Conservation (phyloP, 768 basidiomycete genomes). For the Crucibulum laeve region DNA sequence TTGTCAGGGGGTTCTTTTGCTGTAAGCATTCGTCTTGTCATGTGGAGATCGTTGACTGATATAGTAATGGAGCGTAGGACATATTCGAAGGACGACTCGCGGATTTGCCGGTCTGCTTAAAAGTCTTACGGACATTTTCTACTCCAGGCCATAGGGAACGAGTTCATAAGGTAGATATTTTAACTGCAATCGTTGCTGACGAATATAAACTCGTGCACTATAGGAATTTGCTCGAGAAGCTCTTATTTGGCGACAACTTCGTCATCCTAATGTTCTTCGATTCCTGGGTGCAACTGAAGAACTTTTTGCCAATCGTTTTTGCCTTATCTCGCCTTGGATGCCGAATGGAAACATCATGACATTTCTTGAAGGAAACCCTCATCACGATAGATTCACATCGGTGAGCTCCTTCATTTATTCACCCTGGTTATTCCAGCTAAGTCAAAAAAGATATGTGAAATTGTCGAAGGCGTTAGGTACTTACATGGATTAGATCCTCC, state of each 20-base stretch:
- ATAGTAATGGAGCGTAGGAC: background rate
- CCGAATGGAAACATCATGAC: conserved; percentile 16
- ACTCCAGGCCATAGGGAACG: conserved; percentile 6
- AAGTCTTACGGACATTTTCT: conserved; percentile 8
- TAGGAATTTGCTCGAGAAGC: conserved; percentile 23
- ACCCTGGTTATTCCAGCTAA: no score
- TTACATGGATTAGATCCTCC: background rate
- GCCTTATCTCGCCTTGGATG: conserved; percentile 26
- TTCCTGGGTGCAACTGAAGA: conserved; percentile 20
- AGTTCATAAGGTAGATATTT: conserved; percentile 9
- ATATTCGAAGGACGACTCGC: conserved; percentile 1
- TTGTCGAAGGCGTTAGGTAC: background rate
- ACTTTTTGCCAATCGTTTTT: conserved; percentile 15
- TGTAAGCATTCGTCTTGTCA: background rate
- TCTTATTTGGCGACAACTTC: conserved; percentile 20
- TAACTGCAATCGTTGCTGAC: background rate
- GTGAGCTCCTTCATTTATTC: no score
- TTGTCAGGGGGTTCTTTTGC: background rate
- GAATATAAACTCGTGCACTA: background rate
- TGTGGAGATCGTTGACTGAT: background rate
- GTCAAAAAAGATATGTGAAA: background rate
- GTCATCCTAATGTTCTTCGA: conserved; percentile 21
- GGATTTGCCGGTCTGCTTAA: background rate
- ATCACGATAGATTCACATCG: background rate
- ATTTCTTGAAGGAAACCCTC: background rate